A percentile compares a stretch with the other conserved stretches of the same genome.
Conservation (phyloP, 2,329 filamentous ascomycete species). For the Keithomyces neogunnii region DNA sequence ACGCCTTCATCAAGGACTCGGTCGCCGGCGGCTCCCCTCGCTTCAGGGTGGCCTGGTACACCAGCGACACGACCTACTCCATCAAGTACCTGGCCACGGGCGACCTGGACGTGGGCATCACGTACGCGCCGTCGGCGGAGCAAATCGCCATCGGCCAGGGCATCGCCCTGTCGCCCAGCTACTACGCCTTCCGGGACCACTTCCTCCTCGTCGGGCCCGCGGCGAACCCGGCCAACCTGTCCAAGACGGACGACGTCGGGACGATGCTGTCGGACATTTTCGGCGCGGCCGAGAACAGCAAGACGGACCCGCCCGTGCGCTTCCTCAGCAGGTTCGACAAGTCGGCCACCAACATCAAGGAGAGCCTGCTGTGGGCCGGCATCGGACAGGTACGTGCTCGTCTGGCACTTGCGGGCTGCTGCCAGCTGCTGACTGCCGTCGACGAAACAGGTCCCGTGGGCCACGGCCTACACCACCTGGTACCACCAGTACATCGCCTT, state of each 20-base stretch:
- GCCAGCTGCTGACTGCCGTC: neutral
- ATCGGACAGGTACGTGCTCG: conserved; percentile 29
- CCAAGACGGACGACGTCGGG: conserved; percentile 18
- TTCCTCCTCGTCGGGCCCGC: conserved; percentile 33
- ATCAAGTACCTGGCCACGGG: conserved; percentile 33
- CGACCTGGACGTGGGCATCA: conserved; percentile 34
- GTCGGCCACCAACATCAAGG: conserved; percentile 40
- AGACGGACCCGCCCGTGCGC: conserved; percentile 24
- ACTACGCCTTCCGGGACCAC: conserved; percentile 37
- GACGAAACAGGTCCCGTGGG: conserved; percentile 25
- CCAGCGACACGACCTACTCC: conserved; percentile 34
- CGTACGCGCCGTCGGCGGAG: conserved; percentile 34
- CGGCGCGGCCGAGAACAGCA: conserved; percentile 21
- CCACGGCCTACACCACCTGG: conserved; percentile 33
- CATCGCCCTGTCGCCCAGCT: conserved; percentile 20
- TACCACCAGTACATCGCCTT: conserved; percentile 38
- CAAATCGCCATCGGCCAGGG: conserved; percentile 31
- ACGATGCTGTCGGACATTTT: conserved; percentile 18
- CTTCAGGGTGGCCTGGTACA: conserved; percentile 36
- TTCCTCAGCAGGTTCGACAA: conserved; percentile 39
- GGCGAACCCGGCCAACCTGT: conserved; percentile 25
- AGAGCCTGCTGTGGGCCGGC: conserved; percentile 33
- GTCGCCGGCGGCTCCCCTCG: conserved; percentile 13
- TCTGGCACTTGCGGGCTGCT: too few relatives aligned
- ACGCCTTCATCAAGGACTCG: conserved; percentile 17